Evolutionary conservation across 2,329 filamentous ascomycete species (phyloP).

Genomic region (Ampelomyces quisqualis): DNA sequence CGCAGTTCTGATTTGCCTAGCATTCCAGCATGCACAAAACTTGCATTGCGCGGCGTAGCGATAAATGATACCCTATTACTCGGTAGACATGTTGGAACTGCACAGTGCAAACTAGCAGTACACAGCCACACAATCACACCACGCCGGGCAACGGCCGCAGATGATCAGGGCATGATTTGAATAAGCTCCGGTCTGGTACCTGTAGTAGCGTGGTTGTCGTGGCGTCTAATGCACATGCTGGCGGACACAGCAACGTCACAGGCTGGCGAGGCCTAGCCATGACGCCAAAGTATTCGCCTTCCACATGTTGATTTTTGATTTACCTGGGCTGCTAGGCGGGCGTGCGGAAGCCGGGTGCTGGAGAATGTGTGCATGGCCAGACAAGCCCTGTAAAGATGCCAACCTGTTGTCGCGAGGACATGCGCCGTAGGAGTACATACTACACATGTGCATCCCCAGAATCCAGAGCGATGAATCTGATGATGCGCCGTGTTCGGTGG

Average conservation of each 20-base stretch:
- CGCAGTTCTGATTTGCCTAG: constrained; percentile 12
- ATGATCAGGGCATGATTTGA: constrained; percentile 8
- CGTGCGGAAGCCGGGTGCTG: no score
- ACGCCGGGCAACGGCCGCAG: background rate
- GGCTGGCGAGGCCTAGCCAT: constrained; percentile 9
- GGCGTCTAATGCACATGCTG: constrained; percentile 3
- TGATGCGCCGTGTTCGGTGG: no score
- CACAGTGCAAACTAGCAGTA: no score
- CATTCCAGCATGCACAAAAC: constrained; percentile 1
- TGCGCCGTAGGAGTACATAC: no score
- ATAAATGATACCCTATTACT: constrained; percentile 2
- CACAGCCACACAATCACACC: background rate
- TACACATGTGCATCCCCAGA: no score
- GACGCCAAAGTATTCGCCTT: constrained; percentile 11
- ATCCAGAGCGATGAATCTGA: no score
- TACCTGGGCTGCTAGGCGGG: no score
- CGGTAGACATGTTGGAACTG: no score
- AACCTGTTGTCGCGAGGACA: no score
- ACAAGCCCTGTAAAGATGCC: no score
- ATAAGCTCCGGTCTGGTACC: background rate
- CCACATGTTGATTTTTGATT: no score
- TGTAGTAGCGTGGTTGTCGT: constrained; percentile 14
- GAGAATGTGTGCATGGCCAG: no score
- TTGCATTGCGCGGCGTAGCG: constrained; percentile 15
- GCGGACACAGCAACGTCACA: constrained; percentile 21